Percentiles rank a stretch among this genome's conserved stretches.
These are phyloP conservation scores for Rosa rugosa DNA, from an alignment of 306 rosid genomes.

Conservation along the genomic window DNA sequence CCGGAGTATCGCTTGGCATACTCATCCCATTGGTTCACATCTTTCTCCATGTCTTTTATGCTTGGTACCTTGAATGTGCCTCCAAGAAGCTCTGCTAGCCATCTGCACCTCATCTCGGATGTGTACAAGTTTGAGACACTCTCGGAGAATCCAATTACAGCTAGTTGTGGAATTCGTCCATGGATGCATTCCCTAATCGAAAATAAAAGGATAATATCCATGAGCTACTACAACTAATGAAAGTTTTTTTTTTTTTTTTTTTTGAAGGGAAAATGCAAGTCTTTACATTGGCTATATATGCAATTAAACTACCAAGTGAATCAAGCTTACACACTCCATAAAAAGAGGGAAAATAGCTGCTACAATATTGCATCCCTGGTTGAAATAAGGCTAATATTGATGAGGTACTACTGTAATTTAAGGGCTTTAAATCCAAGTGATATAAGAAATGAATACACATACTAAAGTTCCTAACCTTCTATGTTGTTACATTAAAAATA, in stretches of 20 bases:
- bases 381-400: too few species aligned
- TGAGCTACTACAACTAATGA: background rate
- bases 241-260: too few species aligned
- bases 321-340: too few species aligned
- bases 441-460: too few species aligned
- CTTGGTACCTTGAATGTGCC: slow-evolving; percentile 56
- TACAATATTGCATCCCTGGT: too few species aligned
- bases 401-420: too few species aligned
- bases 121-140: slow-evolving; percentile 52
- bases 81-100: slow-evolving; percentile 62
- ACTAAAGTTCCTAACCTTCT: too few species aligned
- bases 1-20: slow-evolving; percentile 37
- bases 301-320: too few species aligned
- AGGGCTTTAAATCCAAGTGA: too few species aligned
- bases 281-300: background rate
- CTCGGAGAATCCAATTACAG: slow-evolving; percentile 52
- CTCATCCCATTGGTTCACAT: slow-evolving; percentile 45
- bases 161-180: slow-evolving; percentile 45
- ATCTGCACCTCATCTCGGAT: slow-evolving; percentile 67
- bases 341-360: too few species aligned
- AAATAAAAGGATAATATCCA: background rate
- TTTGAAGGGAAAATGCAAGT: too few species aligned
- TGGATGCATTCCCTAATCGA: slow-evolving; percentile 41
- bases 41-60: slow-evolving; percentile 62
- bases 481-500: too few species aligned